Evolutionary conservation across 2,329 filamentous ascomycete species (phyloP).

Genomic region (Aspergillus sp.): DNA sequence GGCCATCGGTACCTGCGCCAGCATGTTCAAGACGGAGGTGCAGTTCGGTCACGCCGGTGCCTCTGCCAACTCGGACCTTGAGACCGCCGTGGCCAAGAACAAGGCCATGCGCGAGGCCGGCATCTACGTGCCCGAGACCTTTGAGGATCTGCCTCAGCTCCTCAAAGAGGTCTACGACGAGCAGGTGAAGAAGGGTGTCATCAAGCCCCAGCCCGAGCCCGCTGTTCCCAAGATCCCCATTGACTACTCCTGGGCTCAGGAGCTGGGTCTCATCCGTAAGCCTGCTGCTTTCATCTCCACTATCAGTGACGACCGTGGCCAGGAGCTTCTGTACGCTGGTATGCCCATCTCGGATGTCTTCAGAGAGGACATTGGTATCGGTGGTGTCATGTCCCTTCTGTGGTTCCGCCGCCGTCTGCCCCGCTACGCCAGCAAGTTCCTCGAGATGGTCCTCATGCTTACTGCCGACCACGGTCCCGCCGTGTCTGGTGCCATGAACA

Average conservation of each 20-base stretch:
- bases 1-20: conserved; percentile 98
- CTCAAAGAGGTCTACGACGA: conserved; percentile 83
- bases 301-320: conserved; percentile 98
- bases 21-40: conserved; percentile 99
- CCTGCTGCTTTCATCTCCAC: conserved; percentile 99
- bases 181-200: conserved; percentile 78
- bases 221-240: conserved; percentile 98
- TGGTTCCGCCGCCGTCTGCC: conserved; percentile 99
- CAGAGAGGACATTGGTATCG: conserved; percentile 97
- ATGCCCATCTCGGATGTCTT: conserved; percentile 99
- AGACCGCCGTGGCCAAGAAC: conserved; percentile 97
- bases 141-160: conserved; percentile 83
- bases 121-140: conserved; percentile 91
- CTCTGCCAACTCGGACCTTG: conserved; percentile 98
- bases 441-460: conserved; percentile 99
- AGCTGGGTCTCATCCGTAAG: conserved; percentile 99
- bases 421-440: conserved; percentile 94
- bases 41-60: conserved; percentile 99
- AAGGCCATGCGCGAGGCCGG: conserved; percentile 92
- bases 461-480: conserved; percentile 98
- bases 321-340: conserved; percentile 96
- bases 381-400: conserved; percentile 98
- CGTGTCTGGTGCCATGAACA: conserved; percentile 99
- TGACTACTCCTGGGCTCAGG: conserved; percentile 99
- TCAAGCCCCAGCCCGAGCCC: conserved; percentile 84